Conservation (phyloP, 331 rosid species). For the Quercus tomentella region DNA sequence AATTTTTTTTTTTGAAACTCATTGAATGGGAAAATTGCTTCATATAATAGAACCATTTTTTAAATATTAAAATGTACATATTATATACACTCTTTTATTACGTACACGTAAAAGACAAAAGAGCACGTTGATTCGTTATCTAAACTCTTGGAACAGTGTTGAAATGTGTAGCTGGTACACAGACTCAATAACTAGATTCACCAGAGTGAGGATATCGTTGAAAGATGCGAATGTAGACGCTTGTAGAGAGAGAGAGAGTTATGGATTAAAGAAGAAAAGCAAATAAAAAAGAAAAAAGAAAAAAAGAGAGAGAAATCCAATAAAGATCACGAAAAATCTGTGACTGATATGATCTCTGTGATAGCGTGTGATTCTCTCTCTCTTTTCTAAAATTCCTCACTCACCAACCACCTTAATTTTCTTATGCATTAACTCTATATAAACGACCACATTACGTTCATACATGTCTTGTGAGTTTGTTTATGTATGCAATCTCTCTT, state of each 20-base stretch:
- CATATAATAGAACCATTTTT: not conserved
- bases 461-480: constrained; percentile 47
- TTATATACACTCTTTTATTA: not conserved
- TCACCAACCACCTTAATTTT: constrained; percentile 36
- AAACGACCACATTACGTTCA: constrained; percentile 38
- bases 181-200: too few relatives aligned
- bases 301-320: constrained; percentile 67
- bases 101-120: not conserved
- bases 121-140: not conserved
- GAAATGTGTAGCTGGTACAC: not conserved
- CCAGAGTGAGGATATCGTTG: not conserved
- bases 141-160: not conserved
- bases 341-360: constrained; percentile 33
- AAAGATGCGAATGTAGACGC: not conserved
- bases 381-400: constrained; percentile 47
- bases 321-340: constrained; percentile 84
- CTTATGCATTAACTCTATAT: constrained; percentile 30
- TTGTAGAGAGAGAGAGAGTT: not conserved
- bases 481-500: constrained; percentile 6
- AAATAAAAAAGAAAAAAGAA: constrained; percentile 55
- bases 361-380: constrained; percentile 20
- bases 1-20: too few relatives aligned
- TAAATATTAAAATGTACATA: not conserved
- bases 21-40: too few relatives aligned
- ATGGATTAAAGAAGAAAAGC: constrained; percentile 27